These are phyloP conservation scores for Ophiostoma angusticollis DNA, from an alignment of 2,329 filamentous ascomycete species.

Conservation along the genomic window DNA sequence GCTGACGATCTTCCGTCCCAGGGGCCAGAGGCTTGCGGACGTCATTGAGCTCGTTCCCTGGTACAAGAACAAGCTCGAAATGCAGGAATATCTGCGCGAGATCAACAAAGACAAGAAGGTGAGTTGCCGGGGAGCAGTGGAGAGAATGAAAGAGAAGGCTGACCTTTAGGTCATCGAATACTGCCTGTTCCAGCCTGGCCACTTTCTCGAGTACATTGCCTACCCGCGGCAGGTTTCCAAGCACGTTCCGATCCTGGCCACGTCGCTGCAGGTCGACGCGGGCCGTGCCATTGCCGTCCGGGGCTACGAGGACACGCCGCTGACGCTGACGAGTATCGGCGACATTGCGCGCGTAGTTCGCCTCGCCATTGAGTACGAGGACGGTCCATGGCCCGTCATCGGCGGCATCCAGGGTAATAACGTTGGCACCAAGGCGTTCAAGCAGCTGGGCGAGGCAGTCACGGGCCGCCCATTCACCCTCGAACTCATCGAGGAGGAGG, in stretches of 20 bases:
- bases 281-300: conserved; percentile 30
- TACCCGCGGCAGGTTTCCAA: conserved; percentile 34
- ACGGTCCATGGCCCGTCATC: conserved; percentile 28
- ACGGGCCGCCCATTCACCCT: too few species aligned
- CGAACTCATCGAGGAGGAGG: conserved; percentile 31
- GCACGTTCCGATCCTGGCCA: conserved; percentile 28
- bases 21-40: conserved; percentile 4
- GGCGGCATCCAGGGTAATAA: conserved; percentile 29
- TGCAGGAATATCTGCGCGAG: conserved; percentile 35
- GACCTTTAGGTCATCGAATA: conserved; percentile 44
- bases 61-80: conserved; percentile 37
- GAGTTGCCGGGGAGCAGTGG: too few species aligned
- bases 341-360: conserved; percentile 30
- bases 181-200: conserved; percentile 3
- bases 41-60: conserved; percentile 27
- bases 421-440: conserved; percentile 23
- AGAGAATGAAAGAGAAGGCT: too few species aligned
- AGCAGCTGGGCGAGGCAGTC: conserved; percentile 26
- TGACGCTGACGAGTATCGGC: conserved; percentile 31
- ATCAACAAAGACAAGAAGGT: conserved; percentile 32
- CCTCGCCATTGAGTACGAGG: conserved; percentile 29
- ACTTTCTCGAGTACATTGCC: conserved; percentile 36
- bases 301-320: conserved; percentile 26
- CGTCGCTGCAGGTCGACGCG: conserved; percentile 26
- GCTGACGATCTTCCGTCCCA: too few species aligned